These are phyloP conservation scores for Gastrodia elata DNA, from an alignment of 106 monocot genomes.

Conservation along the genomic window DNA sequence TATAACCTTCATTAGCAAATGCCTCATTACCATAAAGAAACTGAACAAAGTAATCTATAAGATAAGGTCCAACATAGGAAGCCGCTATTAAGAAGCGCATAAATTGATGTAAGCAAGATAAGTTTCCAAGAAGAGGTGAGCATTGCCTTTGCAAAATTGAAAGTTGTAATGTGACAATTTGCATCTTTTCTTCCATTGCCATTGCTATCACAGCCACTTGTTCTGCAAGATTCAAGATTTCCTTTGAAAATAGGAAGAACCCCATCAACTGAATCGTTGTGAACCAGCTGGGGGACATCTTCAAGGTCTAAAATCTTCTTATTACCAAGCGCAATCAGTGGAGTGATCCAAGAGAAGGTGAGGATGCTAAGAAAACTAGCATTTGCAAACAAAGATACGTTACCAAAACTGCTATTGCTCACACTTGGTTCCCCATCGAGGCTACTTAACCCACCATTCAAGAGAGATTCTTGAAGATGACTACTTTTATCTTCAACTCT, in stretches of 20 bases:
- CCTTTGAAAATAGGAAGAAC: constrained; percentile 40
- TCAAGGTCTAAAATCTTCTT: constrained; percentile 55
- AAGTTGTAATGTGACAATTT: constrained; percentile 25
- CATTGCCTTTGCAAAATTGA: constrained; percentile 48
- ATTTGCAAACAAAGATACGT: constrained; percentile 29
- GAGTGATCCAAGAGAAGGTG: constrained; percentile 80
- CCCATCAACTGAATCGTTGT: constrained; percentile 40
- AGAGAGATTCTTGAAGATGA: constrained; percentile 43
- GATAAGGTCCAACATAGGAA: constrained; percentile 76
- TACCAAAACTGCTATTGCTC: neutral
- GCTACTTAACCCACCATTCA: constrained; percentile 25
- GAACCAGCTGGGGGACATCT: constrained; percentile 53
- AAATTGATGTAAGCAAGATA: constrained; percentile 44
- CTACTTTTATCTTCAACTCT: constrained; percentile 13
- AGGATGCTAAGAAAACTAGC: constrained; percentile 53
- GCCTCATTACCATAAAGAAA: constrained; percentile 53
- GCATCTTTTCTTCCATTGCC: neutral
- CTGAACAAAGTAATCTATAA: constrained; percentile 67
- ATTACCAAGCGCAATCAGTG: constrained; percentile 53
- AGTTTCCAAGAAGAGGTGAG: constrained; percentile 34
- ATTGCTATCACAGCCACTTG: neutral
- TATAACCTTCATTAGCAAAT: constrained; percentile 44
- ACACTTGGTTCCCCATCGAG: neutral
- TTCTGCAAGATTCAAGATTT: constrained; percentile 37
- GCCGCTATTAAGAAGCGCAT: constrained; percentile 34